Conservation (phyloP, 1,284 basidiomycete genomes). For the Ustilago loliicola region DNA sequence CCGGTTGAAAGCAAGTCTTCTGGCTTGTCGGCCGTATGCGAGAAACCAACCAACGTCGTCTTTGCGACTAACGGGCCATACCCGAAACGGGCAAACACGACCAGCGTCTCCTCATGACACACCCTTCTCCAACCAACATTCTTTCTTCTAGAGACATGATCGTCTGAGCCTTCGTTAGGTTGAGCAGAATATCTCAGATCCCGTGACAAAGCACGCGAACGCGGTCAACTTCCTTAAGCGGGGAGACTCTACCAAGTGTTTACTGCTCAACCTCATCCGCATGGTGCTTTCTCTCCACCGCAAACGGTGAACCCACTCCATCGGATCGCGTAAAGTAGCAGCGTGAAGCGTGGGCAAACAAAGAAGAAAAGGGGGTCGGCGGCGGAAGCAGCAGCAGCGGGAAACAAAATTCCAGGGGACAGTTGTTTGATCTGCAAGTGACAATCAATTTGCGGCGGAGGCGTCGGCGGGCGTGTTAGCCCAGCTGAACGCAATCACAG, state of each 20-base stretch:
- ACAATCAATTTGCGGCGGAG: conserved; percentile 6
- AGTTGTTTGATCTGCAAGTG: conserved; percentile 19
- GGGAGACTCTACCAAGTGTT: neutral
- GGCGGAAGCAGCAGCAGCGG: neutral
- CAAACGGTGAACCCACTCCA: neutral
- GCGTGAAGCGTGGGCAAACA: neutral
- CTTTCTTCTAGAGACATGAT: conserved; percentile 8
- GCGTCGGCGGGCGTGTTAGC: too few species aligned
- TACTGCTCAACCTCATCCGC: neutral
- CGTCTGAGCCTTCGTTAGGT: neutral
- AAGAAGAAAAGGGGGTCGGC: neutral
- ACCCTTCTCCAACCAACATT: neutral
- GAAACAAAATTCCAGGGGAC: conserved; percentile 18
- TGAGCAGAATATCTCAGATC: conserved; percentile 11
- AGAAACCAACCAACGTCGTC: neutral
- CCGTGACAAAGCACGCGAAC: conserved; percentile 13
- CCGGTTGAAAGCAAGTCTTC: neutral
- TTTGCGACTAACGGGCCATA: neutral
- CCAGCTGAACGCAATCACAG: neutral
- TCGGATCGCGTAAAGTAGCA: conserved; percentile 4
- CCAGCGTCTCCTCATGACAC: neutral
- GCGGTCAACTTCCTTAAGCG: conserved; percentile 7
- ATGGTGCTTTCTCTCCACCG: neutral
- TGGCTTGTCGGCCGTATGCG: neutral
- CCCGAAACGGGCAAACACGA: neutral